phyloP scores from a whole-genome alignment of 305 asterid species.

The Fraxinus floribunda region DNA sequence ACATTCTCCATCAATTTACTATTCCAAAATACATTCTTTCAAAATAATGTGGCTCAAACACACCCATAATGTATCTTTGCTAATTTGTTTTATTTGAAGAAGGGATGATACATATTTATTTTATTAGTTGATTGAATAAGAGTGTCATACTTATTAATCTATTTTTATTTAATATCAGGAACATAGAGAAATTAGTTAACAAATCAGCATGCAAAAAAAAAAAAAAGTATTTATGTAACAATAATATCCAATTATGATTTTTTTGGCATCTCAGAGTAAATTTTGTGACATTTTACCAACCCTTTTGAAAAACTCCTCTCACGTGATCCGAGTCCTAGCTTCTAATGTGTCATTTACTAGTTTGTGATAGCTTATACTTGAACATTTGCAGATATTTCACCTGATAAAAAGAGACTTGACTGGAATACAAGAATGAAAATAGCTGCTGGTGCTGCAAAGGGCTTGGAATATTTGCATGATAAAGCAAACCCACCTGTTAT shows the following conservation, averaged over 20 bases:
- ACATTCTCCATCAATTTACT: too few relatives aligned
- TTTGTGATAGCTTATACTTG: not conserved
- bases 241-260: not conserved
- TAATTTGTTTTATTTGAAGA: not conserved
- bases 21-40: too few relatives aligned
- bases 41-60: too few relatives aligned
- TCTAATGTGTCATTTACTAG: not conserved
- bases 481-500: conserved; percentile 12
- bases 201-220: not conserved
- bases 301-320: not conserved
- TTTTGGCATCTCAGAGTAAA: not conserved
- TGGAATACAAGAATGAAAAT: conserved; percentile 13
- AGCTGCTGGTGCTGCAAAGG: conserved; percentile 16
- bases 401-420: conserved; percentile 11
- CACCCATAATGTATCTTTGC: not conserved
- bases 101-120: not conserved
- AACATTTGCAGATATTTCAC: not conserved
- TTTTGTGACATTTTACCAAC: not conserved
- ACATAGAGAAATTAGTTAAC: not conserved
- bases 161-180: not conserved
- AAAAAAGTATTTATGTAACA: not conserved
- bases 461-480: conserved; percentile 13
- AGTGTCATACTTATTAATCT: not conserved
- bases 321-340: not conserved
- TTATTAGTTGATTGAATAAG: not conserved